These are phyloP conservation scores for Stevia rebaudiana DNA, from an alignment of 140 eudicot species.

Conservation along the genomic window DNA sequence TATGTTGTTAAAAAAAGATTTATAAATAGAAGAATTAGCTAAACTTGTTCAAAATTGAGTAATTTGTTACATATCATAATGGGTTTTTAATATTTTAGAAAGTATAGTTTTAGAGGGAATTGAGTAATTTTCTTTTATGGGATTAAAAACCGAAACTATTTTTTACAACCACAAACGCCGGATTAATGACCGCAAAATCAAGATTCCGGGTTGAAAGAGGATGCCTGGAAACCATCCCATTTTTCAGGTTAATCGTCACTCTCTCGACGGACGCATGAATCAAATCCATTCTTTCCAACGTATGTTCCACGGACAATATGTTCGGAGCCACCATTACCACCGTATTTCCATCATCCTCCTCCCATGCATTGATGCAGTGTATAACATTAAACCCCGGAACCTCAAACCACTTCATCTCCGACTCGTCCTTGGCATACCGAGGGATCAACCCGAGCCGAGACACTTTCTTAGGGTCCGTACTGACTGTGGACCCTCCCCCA, in stretches of 20 bases:
- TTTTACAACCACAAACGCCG: constrained; percentile 38
- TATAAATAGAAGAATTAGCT: neutral
- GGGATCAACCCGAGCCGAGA: constrained; percentile 60
- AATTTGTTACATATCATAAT: neutral
- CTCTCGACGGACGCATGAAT: constrained; percentile 64
- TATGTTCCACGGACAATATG: constrained; percentile 56
- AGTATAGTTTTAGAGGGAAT: neutral
- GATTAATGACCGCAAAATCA: constrained; percentile 64
- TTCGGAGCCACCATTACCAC: constrained; percentile 61
- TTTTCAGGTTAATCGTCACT: constrained; percentile 49
- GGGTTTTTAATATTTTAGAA: neutral
- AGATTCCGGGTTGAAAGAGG: constrained; percentile 63
- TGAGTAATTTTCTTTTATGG: neutral
- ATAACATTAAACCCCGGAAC: constrained; percentile 59
- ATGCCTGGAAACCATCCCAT: constrained; percentile 48
- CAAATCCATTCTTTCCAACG: constrained; percentile 57
- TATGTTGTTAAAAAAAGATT: neutral
- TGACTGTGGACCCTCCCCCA: constrained; percentile 52
- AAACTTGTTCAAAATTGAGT: neutral
- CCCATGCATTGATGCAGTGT: constrained; percentile 77
- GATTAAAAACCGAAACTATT: constrained; percentile 31
- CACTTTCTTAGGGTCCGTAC: constrained; percentile 36
- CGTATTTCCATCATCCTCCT: constrained; percentile 56
- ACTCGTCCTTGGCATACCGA: constrained; percentile 57
- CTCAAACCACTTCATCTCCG: constrained; percentile 63